Evolutionary conservation across 768 basidiomycete species (phyloP), one percentile per base, ranked within the genome.

Genomic region (Pleurotus tuber-regium): DNA sequence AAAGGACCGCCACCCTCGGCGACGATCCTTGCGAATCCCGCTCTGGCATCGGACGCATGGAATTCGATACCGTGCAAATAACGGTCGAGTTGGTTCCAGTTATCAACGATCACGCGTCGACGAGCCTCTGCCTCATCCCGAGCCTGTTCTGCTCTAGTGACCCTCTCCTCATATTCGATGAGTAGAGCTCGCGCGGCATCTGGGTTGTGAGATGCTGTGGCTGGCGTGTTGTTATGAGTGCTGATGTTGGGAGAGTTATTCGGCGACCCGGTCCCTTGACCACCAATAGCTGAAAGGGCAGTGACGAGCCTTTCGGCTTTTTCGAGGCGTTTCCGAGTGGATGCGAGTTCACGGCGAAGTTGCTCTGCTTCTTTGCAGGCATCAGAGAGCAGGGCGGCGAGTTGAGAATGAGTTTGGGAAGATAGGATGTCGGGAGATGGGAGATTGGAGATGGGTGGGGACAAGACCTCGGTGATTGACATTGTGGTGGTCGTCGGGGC

Each of bases 81-180:
- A 29, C 70, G 70, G 21, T 76, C 75, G 55, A 84, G 69, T 51
- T 78, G 73, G 1, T 59, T 42, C 82, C 83, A 86, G 21, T 69
- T 67, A 16, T 82, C 77, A 19, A 70, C 63, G 30, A 82, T 52
- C 50, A 70, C 64, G 46, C 68, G 68, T 52, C 73, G 59, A 10
- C 78, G 70, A 0, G 76, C 72, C 26, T 81, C 76, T 0, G 77
- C 74, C 9, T 85, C 83, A 59, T 84, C 83, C 44, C 79, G 70
- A 3, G 73, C 76, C 24, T 64, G 61, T 61, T 85, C 82, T 2
- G 80, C 79, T 47, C 70, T 68, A 29, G 70, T 66, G 1, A 74
- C 69, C 47, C 81, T 79, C 24, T 73, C 68, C 54, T 85, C 82
- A 53, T 70, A 74, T 0, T 79, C 72, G 10, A 68, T 54, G 55